Conservation (phyloP, 2,329 filamentous ascomycete species). For the Diaporthe sp. region DNA sequence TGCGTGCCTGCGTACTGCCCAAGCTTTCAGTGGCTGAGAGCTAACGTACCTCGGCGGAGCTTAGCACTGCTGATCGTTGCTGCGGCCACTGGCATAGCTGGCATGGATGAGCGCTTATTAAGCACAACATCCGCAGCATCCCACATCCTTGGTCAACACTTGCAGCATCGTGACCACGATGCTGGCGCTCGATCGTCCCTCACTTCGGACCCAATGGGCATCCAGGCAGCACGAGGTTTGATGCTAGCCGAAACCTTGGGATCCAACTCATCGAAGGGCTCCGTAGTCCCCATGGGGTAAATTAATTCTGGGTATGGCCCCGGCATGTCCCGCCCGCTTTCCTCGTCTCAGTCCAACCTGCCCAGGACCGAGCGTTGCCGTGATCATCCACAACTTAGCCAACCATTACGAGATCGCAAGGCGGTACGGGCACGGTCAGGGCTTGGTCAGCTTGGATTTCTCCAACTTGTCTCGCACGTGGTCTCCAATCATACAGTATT, state of each 20-base stretch:
- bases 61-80: slow-evolving; percentile 14
- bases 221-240: slow-evolving; percentile 16
- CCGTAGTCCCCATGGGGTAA: slow-evolving; percentile 31
- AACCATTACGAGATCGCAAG: slow-evolving; percentile 8
- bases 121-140: background rate
- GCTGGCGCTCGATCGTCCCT: slow-evolving; percentile 1
- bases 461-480: background rate
- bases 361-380: slow-evolving; percentile 4
- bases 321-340: slow-evolving; percentile 18
- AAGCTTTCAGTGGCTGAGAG: slow-evolving; percentile 9
- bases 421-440: background rate
- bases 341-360: background rate
- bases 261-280: slow-evolving; percentile 2
- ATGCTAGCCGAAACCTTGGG: slow-evolving; percentile 29
- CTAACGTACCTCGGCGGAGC: background rate
- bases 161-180: slow-evolving; percentile 12
- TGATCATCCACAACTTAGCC: background rate
- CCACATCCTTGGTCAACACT: slow-evolving; percentile 11
- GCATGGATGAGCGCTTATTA: slow-evolving; percentile 16
- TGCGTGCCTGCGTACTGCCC: background rate
- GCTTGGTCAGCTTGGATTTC: background rate
- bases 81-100: background rate
- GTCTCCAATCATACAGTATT: background rate
- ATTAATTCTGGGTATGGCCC: background rate
- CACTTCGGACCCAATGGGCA: background rate